A percentile compares a stretch with the other conserved stretches of the same genome.
These are phyloP conservation scores for Zymoseptoria passerinii DNA, from an alignment of 2,329 filamentous ascomycete species.

Conservation along the genomic window DNA sequence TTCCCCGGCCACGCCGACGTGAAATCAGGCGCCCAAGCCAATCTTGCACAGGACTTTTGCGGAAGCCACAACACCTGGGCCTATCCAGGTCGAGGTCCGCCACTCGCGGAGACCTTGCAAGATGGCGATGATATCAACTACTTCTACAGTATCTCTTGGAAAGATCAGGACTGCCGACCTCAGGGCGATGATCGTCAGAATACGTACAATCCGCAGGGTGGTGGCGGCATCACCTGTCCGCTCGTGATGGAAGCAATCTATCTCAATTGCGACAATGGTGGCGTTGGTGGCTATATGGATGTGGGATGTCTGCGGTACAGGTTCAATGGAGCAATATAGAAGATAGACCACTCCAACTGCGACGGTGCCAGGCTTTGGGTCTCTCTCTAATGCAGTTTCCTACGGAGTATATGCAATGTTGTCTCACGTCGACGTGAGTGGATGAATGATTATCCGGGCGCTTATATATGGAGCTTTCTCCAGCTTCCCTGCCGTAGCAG, in stretches of 20 bases:
- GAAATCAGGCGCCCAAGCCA: background rate
- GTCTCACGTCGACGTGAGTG: background rate
- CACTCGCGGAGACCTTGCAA: background rate
- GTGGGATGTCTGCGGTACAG: constrained; percentile 3
- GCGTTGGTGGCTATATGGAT: constrained; percentile 3
- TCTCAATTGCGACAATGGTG: constrained; percentile 1
- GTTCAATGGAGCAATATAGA: background rate
- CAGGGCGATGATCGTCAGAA: background rate
- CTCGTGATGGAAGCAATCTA: background rate
- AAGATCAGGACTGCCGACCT: background rate
- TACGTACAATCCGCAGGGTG: background rate
- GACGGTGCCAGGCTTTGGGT: background rate
- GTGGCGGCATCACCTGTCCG: background rate
- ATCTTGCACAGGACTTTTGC: background rate
- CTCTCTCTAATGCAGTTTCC: background rate
- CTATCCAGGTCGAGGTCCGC: background rate
- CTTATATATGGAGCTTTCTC: background rate
- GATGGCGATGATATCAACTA: background rate
- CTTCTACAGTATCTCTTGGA: background rate
- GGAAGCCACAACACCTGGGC: background rate
- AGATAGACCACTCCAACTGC: background rate
- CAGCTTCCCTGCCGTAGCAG: too few species aligned
- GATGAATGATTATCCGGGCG: background rate
- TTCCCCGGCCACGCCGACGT: constrained; percentile 4
- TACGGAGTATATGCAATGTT: background rate